Conservation (phyloP, 2,329 filamentous ascomycete genomes). For the Fusarium mexicanum region DNA sequence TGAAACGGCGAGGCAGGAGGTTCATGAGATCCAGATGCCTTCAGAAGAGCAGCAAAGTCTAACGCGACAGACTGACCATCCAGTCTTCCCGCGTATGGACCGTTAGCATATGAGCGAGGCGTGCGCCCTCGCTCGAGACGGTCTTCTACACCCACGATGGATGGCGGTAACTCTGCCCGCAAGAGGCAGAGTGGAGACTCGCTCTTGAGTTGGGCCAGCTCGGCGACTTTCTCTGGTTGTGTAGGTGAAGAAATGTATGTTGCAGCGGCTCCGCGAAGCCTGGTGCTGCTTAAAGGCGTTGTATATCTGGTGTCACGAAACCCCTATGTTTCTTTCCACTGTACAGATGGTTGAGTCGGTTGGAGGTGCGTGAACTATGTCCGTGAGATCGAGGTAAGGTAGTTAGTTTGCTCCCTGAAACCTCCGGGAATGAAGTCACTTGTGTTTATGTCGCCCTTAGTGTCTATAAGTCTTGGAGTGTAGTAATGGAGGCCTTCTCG, state of each 20-base stretch:
- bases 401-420: neutral
- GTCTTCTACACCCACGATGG: constrained; percentile 44
- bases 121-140: constrained; percentile 44
- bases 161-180: constrained; percentile 51
- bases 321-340: constrained; percentile 2
- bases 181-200: constrained; percentile 54
- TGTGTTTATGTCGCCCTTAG: constrained; percentile 10
- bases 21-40: constrained; percentile 78
- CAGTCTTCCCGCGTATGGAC: constrained; percentile 40
- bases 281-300: constrained; percentile 25
- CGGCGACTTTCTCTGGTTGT: constrained; percentile 43
- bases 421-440: neutral
- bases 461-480: constrained; percentile 16
- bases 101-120: constrained; percentile 44
- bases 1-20: constrained; percentile 62
- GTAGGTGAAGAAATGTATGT: constrained; percentile 17
- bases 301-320: constrained; percentile 18
- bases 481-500: constrained; percentile 28
- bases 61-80: constrained; percentile 71
- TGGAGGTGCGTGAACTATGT: neutral
- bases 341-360: neutral
- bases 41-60: constrained; percentile 94
- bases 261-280: constrained; percentile 35
- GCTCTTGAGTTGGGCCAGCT: constrained; percentile 56
- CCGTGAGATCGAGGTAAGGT: neutral